Evolutionary conservation across 2,329 filamentous ascomycete genomes (phyloP).

Genomic region (Colletotrichum lupini): DNA sequence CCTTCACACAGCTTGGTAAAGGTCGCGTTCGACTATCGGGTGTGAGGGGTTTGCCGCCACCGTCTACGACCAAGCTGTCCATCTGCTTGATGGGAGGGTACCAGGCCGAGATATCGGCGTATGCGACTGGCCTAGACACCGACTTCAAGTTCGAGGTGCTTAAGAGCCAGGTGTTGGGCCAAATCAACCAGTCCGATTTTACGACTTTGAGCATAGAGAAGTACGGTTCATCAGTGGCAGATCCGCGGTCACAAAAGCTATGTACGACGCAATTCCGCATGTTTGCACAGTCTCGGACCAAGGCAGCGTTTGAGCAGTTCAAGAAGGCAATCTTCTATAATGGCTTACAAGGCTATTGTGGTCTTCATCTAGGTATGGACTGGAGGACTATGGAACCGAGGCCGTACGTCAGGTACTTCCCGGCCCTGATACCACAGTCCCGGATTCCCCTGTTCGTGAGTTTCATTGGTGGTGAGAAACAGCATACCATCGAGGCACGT

Average conservation of each 20-base stretch:
- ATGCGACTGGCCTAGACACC: slow-evolving; percentile 39
- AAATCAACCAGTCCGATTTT: slow-evolving; percentile 40
- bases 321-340: slow-evolving; percentile 41
- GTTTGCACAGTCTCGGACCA: slow-evolving; percentile 48
- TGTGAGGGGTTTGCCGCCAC: slow-evolving; percentile 50
- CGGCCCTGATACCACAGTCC: slow-evolving; percentile 34
- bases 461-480: slow-evolving; percentile 36
- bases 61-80: slow-evolving; percentile 52
- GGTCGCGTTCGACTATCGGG: slow-evolving; percentile 50
- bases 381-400: slow-evolving; percentile 48
- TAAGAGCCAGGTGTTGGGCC: slow-evolving; percentile 40
- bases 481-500: not conserved
- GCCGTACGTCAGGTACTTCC: slow-evolving; percentile 48
- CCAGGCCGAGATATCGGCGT: slow-evolving; percentile 47
- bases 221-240: slow-evolving; percentile 39
- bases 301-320: slow-evolving; percentile 39
- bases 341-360: slow-evolving; percentile 47
- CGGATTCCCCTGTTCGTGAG: slow-evolving; percentile 36
- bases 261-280: slow-evolving; percentile 55
- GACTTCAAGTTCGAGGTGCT: slow-evolving; percentile 44
- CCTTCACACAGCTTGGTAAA: slow-evolving; percentile 47
- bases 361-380: slow-evolving; percentile 48
- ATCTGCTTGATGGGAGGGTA: slow-evolving; percentile 51
- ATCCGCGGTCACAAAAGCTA: slow-evolving; percentile 46
- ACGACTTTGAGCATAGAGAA: slow-evolving; percentile 44